phyloP scores from a whole-genome alignment of 116 monocot genomes.

The Phalaenopsis hybrid region DNA sequence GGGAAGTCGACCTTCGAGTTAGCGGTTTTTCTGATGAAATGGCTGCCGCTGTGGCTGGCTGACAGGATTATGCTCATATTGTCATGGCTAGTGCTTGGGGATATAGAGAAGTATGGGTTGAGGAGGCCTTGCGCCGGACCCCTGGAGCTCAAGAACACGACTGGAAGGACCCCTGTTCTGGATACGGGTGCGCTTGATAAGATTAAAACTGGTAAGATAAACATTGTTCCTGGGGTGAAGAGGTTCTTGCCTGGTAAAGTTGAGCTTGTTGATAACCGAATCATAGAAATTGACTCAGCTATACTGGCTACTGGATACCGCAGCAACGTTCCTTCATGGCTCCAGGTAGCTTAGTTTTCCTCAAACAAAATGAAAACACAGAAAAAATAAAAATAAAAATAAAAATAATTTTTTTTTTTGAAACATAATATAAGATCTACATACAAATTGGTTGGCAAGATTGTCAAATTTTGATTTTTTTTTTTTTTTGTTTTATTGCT shows the following conservation, averaged over 20 bases:
- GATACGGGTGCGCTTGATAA: slow-evolving; percentile 59
- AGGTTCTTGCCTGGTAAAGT: slow-evolving; percentile 36
- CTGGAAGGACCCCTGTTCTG: slow-evolving; percentile 71
- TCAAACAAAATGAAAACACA: slow-evolving; percentile 15
- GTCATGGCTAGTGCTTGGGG: slow-evolving; percentile 69
- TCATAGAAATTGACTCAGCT: slow-evolving; percentile 46
- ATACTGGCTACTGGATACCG: slow-evolving; percentile 78
- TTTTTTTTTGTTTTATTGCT: neutral
- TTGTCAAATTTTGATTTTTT: too few relatives aligned
- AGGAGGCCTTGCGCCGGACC: slow-evolving; percentile 60
- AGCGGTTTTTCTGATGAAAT: slow-evolving; percentile 53
- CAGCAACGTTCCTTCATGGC: slow-evolving; percentile 78
- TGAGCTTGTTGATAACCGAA: slow-evolving; percentile 55
- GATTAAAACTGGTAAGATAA: slow-evolving; percentile 59
- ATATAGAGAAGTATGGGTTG: slow-evolving; percentile 53
- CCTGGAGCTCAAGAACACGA: slow-evolving; percentile 62
- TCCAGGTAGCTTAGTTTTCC: slow-evolving; percentile 38
- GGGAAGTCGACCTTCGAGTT: slow-evolving; percentile 77
- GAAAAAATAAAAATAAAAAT: slow-evolving; percentile 4
- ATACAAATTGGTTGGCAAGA: too few relatives aligned
- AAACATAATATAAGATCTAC: neutral
- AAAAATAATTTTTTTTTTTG: slow-evolving; percentile 7
- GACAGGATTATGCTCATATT: slow-evolving; percentile 65
- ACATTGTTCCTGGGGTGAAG: slow-evolving; percentile 57
- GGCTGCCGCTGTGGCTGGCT: slow-evolving; percentile 66